Evolutionary conservation across 805 yeast species (phyloP), one percentile per base, ranked within the genome.

Genomic region (Naumovozyma baii): DNA sequence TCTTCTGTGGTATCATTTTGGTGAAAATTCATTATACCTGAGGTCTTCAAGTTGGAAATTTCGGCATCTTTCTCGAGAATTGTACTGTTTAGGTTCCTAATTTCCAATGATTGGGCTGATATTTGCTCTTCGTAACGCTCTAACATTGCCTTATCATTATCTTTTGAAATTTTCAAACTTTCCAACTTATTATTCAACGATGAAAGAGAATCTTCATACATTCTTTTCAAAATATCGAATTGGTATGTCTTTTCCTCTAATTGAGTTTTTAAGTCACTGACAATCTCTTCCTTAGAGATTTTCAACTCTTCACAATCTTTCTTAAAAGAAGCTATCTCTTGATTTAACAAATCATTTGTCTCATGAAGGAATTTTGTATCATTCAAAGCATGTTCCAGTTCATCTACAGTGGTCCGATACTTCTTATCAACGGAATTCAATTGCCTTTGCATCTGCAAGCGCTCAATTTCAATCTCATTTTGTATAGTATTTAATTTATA

Each of bases 401-500:
- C 51, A 28, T 57, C 61, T 22, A 60, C 39, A 2, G 46, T 40
- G 3, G 59, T 64, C 3, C 64, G 49, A 25, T 67, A 64, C 15
- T 62, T 55, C 26, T 54, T 57, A 22, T 61, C 59, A 2, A 52
- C 22, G 4, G 48, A 34, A 32, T 47, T 48, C 3, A 41, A 28
- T 29, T 57, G 49, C 28, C 55, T 46, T 26, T 55, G 53, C 34
- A 49, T 18, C 19, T 55, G 48, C 19, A 58, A 34, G 22, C 39
- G 40, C 22, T 50, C 54, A 14, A 57, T 46, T 31, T 69, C 69
- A 31, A 66, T 54, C 34, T 70, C 69, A 40, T 62, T 62, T 39
- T 63, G 62, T 26, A 66, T 41, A 5, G 65, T 58, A 10, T 57
- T 57, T 29, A 65, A 49, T 42, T 65, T 64, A 51, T 58, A 72